A percentile compares a stretch with the other conserved stretches of the same genome.
These are phyloP conservation scores for Xylaria multiplex DNA, from an alignment of 2,329 filamentous ascomycete species.

Conservation along the genomic window DNA sequence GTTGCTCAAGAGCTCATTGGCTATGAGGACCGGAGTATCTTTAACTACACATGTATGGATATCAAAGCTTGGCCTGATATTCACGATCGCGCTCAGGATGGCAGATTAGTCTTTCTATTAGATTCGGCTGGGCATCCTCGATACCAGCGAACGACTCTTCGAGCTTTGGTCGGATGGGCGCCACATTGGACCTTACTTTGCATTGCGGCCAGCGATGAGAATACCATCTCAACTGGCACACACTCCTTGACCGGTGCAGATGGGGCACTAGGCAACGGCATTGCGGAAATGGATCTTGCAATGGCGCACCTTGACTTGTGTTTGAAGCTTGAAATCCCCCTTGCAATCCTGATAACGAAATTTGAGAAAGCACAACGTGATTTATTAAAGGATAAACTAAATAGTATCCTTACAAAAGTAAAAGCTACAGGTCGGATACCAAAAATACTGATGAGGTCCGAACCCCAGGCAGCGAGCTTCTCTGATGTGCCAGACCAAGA, in stretches of 20 bases:
- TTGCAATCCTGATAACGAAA: conserved; percentile 89
- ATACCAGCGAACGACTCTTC: conserved; percentile 87
- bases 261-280: conserved; percentile 61
- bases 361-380: conserved; percentile 83
- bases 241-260: conserved; percentile 60
- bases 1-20: conserved; percentile 94
- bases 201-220: conserved; percentile 80
- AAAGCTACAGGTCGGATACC: conserved; percentile 81
- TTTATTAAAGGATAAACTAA: conserved; percentile 75
- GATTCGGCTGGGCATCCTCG: conserved; percentile 93
- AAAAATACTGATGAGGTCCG: conserved; percentile 72
- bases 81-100: conserved; percentile 78
- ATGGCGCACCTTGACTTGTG: conserved; percentile 86
- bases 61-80: conserved; percentile 96
- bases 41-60: conserved; percentile 88
- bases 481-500: conserved; percentile 67
- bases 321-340: conserved; percentile 78
- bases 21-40: conserved; percentile 70
- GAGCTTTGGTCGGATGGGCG: conserved; percentile 93
- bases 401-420: conserved; percentile 77
- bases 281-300: conserved; percentile 74
- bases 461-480: conserved; percentile 58
- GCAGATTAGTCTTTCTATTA: conserved; percentile 85
- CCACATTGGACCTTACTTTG: conserved; percentile 94
- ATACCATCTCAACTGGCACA: conserved; percentile 53